These are phyloP conservation scores for Pleurotus citrinopileatus DNA, from an alignment of 768 basidiomycete species.

Conservation along the genomic window DNA sequence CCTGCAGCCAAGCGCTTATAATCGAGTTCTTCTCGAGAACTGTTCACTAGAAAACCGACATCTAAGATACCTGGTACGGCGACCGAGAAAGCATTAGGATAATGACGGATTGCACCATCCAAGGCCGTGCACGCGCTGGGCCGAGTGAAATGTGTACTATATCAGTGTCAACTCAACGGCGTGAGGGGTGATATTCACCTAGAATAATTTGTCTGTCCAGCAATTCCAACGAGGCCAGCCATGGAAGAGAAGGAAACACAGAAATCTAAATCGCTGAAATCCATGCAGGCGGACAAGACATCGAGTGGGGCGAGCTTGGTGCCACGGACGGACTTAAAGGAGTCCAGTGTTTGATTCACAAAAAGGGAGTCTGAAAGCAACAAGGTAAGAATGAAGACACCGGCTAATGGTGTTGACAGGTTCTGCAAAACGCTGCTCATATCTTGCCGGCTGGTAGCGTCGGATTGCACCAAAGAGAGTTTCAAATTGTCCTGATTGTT, in stretches of 20 bases:
- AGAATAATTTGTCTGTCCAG: constrained; percentile 37
- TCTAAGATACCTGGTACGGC: constrained; percentile 29
- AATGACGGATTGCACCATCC: constrained; percentile 20
- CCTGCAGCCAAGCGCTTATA: constrained; percentile 12
- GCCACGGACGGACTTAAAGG: constrained; percentile 23
- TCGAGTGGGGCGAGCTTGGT: constrained; percentile 27
- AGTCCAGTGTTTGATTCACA: constrained; percentile 24
- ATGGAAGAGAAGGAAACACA: constrained; percentile 31
- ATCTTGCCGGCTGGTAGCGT: constrained; percentile 23
- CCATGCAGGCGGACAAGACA: constrained; percentile 20
- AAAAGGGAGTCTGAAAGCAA: constrained; percentile 30
- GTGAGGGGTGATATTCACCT: constrained; percentile 17
- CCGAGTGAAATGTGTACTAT: neutral
- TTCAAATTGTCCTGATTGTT: constrained; percentile 22
- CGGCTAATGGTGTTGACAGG: constrained; percentile 23
- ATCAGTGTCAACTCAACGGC: neutral
- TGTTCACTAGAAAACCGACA: constrained; percentile 14
- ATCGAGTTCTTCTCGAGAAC: constrained; percentile 11
- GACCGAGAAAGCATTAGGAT: constrained; percentile 29
- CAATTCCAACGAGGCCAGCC: constrained; percentile 26
- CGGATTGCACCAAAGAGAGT: constrained; percentile 28
- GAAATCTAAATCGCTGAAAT: constrained; percentile 30
- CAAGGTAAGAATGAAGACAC: constrained; percentile 29
- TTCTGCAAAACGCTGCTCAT: constrained; percentile 18
- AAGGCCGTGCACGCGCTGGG: constrained; percentile 30